Conservation (phyloP, 495 filamentous ascomycete species). For the Sordaria brevicollis region DNA sequence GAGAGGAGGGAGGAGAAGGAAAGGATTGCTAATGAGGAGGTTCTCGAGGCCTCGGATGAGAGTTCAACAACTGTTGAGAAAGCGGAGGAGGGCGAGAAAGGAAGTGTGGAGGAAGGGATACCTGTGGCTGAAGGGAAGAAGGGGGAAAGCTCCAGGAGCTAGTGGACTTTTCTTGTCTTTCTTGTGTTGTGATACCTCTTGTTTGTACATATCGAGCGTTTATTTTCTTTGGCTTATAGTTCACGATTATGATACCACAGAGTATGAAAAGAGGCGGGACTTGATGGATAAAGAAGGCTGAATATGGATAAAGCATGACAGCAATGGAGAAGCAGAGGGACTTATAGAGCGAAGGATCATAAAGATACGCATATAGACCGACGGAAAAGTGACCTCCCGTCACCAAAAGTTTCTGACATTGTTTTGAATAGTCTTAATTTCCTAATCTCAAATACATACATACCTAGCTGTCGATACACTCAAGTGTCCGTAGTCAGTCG, state of each 20-base stretch:
- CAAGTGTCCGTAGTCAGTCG: not conserved
- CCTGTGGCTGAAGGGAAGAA: not conserved
- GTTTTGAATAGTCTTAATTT: not conserved
- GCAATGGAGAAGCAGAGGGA: not conserved
- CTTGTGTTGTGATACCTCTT: not conserved
- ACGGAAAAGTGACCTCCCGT: not conserved
- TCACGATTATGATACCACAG: not conserved
- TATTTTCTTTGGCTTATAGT: not conserved
- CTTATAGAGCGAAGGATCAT: not conserved
- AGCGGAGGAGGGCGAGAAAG: not conserved
- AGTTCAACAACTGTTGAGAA: not conserved
- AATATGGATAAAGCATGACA: not conserved
- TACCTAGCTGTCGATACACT: too few relatives aligned
- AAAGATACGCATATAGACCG: not conserved
- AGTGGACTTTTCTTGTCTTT: not conserved
- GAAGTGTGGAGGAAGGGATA: not conserved
- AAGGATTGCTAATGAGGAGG: not conserved
- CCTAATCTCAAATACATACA: not conserved
- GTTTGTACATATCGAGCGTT: not conserved
- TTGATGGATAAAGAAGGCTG: not conserved
- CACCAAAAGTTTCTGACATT: not conserved
- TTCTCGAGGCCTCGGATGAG: not conserved
- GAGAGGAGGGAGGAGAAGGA: constrained; percentile 12
- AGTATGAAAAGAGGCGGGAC: not conserved
- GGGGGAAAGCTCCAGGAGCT: not conserved